Conservation (phyloP, 768 basidiomycete genomes). For the Agaricus sinodeliciosus region DNA sequence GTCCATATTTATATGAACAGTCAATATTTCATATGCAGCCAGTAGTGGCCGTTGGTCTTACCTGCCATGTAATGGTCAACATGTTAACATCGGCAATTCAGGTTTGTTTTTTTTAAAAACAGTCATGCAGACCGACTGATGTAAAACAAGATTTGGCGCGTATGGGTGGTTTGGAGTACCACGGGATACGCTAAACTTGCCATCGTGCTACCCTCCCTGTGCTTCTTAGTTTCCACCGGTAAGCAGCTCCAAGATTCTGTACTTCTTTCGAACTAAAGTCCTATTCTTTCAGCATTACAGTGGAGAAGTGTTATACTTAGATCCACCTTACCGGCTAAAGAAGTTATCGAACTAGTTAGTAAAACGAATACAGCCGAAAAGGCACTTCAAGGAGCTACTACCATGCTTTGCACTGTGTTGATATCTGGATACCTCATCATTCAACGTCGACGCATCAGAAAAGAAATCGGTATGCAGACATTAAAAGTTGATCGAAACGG, state of each 20-base stretch:
- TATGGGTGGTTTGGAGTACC: neutral
- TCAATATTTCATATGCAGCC: too few relatives aligned
- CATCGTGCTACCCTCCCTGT: neutral
- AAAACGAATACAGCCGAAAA: neutral
- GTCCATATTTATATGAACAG: too few relatives aligned
- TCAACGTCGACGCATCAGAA: too few relatives aligned
- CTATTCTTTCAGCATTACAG: neutral
- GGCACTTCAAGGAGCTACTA: neutral
- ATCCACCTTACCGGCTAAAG: neutral
- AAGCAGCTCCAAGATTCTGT: neutral
- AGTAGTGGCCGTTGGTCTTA: too few relatives aligned
- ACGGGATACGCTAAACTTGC: neutral
- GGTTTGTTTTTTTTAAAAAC: too few relatives aligned
- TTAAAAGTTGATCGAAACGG: neutral
- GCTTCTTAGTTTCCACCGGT: neutral
- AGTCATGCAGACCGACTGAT: neutral
- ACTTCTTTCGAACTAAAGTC: neutral
- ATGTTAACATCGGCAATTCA: too few relatives aligned
- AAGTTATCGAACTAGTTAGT: neutral
- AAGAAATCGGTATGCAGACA: neutral
- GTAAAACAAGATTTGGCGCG: neutral
- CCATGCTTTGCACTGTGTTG: neutral
- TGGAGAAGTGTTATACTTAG: neutral
- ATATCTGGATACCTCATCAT: neutral
- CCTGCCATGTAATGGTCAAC: too few relatives aligned